Percentiles rank a stretch among this genome's conserved stretches.
phyloP scores from a whole-genome alignment of 1,139 yeast genomes.

The Geotrichum aggregatum region DNA sequence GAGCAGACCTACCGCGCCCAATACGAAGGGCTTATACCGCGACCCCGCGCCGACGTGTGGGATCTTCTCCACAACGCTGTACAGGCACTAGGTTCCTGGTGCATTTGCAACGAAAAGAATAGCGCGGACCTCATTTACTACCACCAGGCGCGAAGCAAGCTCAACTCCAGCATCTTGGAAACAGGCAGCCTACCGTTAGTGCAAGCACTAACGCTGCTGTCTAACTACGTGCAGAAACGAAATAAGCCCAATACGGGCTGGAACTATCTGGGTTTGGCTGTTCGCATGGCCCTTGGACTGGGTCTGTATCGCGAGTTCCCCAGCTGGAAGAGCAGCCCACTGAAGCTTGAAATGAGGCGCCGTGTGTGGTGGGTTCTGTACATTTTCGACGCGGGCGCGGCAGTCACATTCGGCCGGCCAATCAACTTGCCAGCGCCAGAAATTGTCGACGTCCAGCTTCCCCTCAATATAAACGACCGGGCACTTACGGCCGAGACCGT shows the following conservation, averaged over 20 bases:
- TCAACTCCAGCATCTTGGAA: constrained; percentile 38
- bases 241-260: constrained; percentile 64
- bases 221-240: constrained; percentile 59
- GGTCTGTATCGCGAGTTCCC: constrained; percentile 58
- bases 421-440: constrained; percentile 51
- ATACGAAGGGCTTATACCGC: constrained; percentile 43
- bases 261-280: constrained; percentile 61
- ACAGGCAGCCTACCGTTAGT: constrained; percentile 54
- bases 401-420: constrained; percentile 65
- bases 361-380: constrained; percentile 48
- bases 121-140: constrained; percentile 52
- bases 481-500: constrained; percentile 39
- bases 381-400: constrained; percentile 60
- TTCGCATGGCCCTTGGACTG: constrained; percentile 62
- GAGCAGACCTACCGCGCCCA: constrained; percentile 50
- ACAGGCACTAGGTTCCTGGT: constrained; percentile 61
- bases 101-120: constrained; percentile 46
- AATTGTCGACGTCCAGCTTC: constrained; percentile 50
- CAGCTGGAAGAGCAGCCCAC: constrained; percentile 34
- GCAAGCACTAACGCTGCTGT: constrained; percentile 51
- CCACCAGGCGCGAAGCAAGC: constrained; percentile 46
- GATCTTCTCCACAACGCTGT: constrained; percentile 53
- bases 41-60: constrained; percentile 48
- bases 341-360: constrained; percentile 36
- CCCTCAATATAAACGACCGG: constrained; percentile 51